Evolutionary conservation across 1,284 basidiomycete species (phyloP).

Genomic region (Boletellus sp.): DNA sequence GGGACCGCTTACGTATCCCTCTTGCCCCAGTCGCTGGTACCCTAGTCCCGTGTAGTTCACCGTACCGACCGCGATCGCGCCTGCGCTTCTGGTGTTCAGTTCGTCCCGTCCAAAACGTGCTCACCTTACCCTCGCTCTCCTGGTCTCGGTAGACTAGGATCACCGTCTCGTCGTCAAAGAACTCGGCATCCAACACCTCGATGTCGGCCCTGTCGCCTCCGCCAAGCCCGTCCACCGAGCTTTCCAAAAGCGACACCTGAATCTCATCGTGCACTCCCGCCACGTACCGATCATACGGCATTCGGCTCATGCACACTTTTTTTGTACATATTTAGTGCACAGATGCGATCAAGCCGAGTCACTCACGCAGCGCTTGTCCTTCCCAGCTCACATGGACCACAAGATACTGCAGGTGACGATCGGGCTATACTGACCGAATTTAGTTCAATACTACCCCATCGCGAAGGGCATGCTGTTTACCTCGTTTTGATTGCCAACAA

Average conservation of each 20-base stretch:
- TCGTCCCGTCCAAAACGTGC: slow-evolving; percentile 36
- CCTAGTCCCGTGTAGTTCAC: slow-evolving; percentile 54
- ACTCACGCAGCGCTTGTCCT: slow-evolving; percentile 30
- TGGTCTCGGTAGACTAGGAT: slow-evolving; percentile 54
- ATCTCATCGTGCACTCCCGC: slow-evolving; percentile 38
- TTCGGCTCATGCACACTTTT: slow-evolving; percentile 53
- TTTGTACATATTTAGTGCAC: slow-evolving; percentile 36
- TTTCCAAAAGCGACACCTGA: slow-evolving; percentile 50
- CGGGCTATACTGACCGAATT: slow-evolving; percentile 36
- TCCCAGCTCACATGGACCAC: slow-evolving; percentile 34
- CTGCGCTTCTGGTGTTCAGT: slow-evolving; percentile 36
- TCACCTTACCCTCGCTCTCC: slow-evolving; percentile 35
- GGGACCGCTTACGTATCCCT: slow-evolving; percentile 48
- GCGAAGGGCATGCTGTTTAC: slow-evolving; percentile 37
- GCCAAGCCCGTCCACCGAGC: slow-evolving; percentile 38
- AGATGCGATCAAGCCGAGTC: slow-evolving; percentile 22
- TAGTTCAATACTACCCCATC: slow-evolving; percentile 27
- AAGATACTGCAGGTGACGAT: slow-evolving; percentile 45
- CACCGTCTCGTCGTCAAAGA: slow-evolving; percentile 70
- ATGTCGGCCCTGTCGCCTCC: slow-evolving; percentile 36
- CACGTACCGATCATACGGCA: slow-evolving; percentile 43
- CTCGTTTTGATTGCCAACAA: slow-evolving; percentile 43
- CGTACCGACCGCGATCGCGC: slow-evolving; percentile 53
- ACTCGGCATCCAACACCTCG: slow-evolving; percentile 62
- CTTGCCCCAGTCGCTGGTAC: slow-evolving; percentile 49